phyloP scores from a whole-genome alignment of 768 basidiomycete species.

The Clathrus columnatus region DNA sequence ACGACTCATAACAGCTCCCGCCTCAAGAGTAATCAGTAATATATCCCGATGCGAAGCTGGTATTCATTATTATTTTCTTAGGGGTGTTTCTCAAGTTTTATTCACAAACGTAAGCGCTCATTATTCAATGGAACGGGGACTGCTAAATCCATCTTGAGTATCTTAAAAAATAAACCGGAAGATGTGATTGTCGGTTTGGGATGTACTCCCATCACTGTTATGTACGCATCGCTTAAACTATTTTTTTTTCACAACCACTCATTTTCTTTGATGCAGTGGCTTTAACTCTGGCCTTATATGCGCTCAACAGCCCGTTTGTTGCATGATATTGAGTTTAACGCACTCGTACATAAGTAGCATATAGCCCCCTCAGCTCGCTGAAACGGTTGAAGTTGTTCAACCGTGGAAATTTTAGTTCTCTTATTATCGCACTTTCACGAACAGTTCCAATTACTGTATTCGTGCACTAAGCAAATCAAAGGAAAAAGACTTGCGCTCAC shows the following conservation, averaged over 20 bases:
- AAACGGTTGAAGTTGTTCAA: too few species aligned
- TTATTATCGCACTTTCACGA: too few species aligned
- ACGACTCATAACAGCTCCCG: neutral
- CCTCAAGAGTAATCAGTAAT: neutral
- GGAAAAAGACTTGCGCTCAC: too few species aligned
- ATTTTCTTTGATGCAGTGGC: slow-evolving; percentile 10
- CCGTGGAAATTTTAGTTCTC: too few species aligned
- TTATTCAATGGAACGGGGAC: slow-evolving; percentile 20
- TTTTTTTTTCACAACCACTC: neutral
- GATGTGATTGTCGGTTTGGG: slow-evolving; percentile 13
- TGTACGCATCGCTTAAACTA: neutral
- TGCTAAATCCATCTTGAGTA: too few species aligned
- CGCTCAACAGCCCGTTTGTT: slow-evolving; percentile 12
- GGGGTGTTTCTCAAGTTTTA: neutral
- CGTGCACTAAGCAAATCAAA: too few species aligned
- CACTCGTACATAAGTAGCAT: neutral
- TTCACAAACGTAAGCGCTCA: too few species aligned
- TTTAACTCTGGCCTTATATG: slow-evolving; percentile 12
- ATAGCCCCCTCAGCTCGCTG: too few species aligned
- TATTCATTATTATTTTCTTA: neutral
- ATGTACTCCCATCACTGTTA: slow-evolving; percentile 1
- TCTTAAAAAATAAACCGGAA: slow-evolving; percentile 9
- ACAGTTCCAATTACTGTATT: too few species aligned
- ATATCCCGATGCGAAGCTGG: neutral
- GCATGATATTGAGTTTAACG: slow-evolving; percentile 13